Evolutionary conservation across 257 asterid species (phyloP), one percentile per base, ranked within the genome.

Genomic region (Marsdenia floribunda): DNA sequence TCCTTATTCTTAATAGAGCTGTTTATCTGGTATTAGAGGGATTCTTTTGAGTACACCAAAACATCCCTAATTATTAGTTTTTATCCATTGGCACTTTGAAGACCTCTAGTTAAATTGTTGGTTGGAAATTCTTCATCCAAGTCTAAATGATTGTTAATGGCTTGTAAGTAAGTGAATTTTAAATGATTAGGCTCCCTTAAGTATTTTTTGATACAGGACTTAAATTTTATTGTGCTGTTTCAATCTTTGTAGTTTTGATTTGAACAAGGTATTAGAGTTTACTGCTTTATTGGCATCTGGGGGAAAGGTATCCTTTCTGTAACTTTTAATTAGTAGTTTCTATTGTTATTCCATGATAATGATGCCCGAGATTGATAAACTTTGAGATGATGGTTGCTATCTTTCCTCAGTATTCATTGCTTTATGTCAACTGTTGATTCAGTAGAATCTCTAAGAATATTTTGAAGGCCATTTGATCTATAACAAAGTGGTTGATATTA

Each of bases 241-340:
- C 76, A 71, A 67, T 71, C 76, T 42, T 79, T 74, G 87, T 97
- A 95, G 99, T 86, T 95, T 95, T 73, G 97, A 95, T 87, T 91
- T 95, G 72, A 92, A 84, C 86, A 95, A 92, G 83, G 96, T 95
- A 70, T 81, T 95, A 88, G 98, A 92, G 80, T 95, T 92, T 86
- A 98, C 98, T 76, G 97, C 99, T 84, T 79, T 95, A 83, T 92
- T 95, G 88, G 96, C 98, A 70, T 95, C 99, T 68, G 96, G 98
- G 74, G 99, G 99, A 69, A 98, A 92, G 98, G 99, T 95, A 91
- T 73, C 70, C 74, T 72, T 29, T 68, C 40, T 12, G 26, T 60
- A 67, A 35, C 44, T 65, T 80, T 58, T 69, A n/a, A 47, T 44
- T 46, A 22, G 18, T 55, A 49, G 38, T 59, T 73, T 73, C 24